Base-by-base conservation (phyloP, 345 rosid genomes). In the Rhodomyrtus tomentosa region DNA sequence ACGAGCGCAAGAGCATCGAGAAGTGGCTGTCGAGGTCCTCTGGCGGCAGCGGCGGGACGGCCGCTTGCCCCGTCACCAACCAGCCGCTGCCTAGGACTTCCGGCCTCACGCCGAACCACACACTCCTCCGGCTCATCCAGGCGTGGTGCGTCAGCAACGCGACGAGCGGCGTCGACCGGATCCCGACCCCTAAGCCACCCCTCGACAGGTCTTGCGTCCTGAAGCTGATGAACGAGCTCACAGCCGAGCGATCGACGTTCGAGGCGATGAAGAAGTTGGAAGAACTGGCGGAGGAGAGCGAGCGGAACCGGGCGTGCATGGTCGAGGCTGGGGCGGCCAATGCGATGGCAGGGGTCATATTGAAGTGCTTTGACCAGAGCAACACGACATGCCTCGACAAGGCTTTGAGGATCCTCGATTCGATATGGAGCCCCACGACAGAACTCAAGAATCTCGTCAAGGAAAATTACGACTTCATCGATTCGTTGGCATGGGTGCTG, bases 1-100 rank as follows among this genome's bases (percentile, higher is more conserved):
- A 93, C 83, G 93, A 93, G 32, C 88, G 93, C 1, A 89, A 90
- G 49, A 91, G 92, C 93, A 92, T 92, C 72, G 95, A 93, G 83
- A 55, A 87, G 8, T 93, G 95, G 95, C 38, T 93, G 32, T 83
- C 73, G 58, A 87, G 85, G 9, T 83, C 85, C 48, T 87, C 51
- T 42, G 42, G 81, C 27, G 16, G 76, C 56, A 20, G 14, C 14
- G 50, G 50, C 13, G 4, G 50, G 50, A 14, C 6, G 16, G 81
- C 86, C 6, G 87, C 90, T 0, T 93, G 95, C 49, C 95, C 95
- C 0, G 87, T 93, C 4, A 91, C 94, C 27, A 92, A 92, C 81
- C 94, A 91, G 84, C 90, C 87, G 2, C 81, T 93, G 84, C 93
- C 91, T 0, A 83, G 83, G 36, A 86, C 79, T 68, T 88, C 90